Evolutionary conservation across 176 grass and related monocot genomes (phyloP).

Genomic region (Oryza glumipatula): DNA sequence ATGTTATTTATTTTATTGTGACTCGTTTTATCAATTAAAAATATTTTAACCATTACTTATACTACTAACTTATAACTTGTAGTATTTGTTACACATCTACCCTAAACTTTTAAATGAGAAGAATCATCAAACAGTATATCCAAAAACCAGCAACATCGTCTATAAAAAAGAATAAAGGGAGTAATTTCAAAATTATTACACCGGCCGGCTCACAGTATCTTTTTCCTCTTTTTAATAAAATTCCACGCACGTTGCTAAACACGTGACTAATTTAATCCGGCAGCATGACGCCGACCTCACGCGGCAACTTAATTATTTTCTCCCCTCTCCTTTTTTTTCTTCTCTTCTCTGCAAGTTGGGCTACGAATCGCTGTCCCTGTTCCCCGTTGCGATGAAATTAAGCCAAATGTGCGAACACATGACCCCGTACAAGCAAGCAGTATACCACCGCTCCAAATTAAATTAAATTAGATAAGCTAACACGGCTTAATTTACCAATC

Average conservation of each 20-base stretch:
- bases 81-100: no score
- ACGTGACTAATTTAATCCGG: constrained; percentile 14
- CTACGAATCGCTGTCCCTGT: constrained; percentile 21
- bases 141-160: no score
- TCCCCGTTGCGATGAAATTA: constrained; percentile 17
- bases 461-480: neutral
- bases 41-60: no score
- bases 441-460: neutral
- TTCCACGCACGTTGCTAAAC: constrained; percentile 15
- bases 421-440: neutral
- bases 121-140: no score
- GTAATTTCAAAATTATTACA: neutral
- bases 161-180: no score
- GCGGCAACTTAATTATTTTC: constrained; percentile 13
- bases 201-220: neutral
- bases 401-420: neutral
- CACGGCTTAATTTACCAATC: neutral
- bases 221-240: neutral
- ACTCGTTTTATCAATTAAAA: no score
- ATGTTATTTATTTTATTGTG: no score
- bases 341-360: neutral
- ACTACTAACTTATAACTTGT: no score
- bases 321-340: neutral
- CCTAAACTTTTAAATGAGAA: no score
- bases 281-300: neutral